These are phyloP conservation scores for Kodamaea derodonti DNA, from an alignment of 1,139 yeast genomes.

Conservation along the genomic window DNA sequence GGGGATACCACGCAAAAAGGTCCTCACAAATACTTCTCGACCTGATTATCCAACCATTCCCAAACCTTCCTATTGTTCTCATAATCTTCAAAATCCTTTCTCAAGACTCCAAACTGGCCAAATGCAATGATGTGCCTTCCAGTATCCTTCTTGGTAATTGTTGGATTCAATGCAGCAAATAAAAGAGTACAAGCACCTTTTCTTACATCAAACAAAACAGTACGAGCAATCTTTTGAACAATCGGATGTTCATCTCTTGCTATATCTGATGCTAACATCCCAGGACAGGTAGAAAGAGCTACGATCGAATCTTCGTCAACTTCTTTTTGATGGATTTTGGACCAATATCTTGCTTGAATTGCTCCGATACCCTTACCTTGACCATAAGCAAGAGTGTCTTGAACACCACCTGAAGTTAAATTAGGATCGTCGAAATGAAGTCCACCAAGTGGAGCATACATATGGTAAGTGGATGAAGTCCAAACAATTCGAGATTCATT, in stretches of 20 bases:
- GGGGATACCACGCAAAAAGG: too few relatives aligned
- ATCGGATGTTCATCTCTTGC: conserved; percentile 20
- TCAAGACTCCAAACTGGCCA: conserved; percentile 6
- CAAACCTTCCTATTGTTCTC: conserved; percentile 6
- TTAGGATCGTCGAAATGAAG: conserved; percentile 37
- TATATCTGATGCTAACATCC: conserved; percentile 39
- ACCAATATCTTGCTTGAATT: conserved; percentile 42
- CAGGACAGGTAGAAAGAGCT: conserved; percentile 46
- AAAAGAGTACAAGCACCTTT: conserved; percentile 22
- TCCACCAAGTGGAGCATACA: conserved; percentile 35
- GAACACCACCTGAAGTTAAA: conserved; percentile 11
- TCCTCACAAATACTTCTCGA: neutral
- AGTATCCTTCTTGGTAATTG: conserved; percentile 8
- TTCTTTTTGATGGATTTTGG: conserved; percentile 25
- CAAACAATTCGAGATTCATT: conserved; percentile 38
- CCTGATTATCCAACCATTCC: conserved; percentile 7
- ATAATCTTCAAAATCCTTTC: conserved; percentile 8
- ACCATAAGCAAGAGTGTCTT: conserved; percentile 25
- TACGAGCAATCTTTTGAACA: neutral
- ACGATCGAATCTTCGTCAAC: conserved; percentile 21
- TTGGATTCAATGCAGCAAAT: conserved; percentile 20
- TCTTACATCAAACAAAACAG: conserved; percentile 5
- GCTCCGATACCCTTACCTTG: conserved; percentile 48
- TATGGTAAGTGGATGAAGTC: conserved; percentile 42
- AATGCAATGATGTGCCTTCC: conserved; percentile 8